Evolutionary conservation across 495 filamentous ascomycete genomes (phyloP).

Genomic region (Trichoderma asperelloides): DNA sequence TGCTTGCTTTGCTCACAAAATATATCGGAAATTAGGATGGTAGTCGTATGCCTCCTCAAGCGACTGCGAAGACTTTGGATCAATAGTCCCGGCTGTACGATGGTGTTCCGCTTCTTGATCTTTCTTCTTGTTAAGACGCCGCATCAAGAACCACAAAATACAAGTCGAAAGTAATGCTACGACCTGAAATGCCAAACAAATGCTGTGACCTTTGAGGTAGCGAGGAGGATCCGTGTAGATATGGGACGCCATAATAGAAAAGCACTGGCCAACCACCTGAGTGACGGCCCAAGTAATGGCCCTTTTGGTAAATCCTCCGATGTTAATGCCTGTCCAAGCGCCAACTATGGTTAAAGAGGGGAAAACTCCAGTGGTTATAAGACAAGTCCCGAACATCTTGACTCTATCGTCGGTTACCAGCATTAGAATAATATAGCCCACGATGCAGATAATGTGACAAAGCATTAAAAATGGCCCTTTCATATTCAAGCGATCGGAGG

Average conservation of each 20-base stretch:
- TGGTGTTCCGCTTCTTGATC: not conserved
- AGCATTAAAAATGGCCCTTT: not conserved
- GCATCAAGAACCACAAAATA: not conserved
- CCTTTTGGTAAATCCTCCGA: not conserved
- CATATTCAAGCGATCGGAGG: not conserved
- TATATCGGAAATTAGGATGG: not conserved
- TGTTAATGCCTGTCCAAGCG: not conserved
- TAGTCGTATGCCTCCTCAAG: not conserved
- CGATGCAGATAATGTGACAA: not conserved
- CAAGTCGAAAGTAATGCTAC: not conserved
- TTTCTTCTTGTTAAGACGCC: not conserved
- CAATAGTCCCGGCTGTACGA: not conserved
- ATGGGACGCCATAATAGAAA: not conserved
- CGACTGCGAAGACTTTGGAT: not conserved
- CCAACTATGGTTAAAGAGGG: not conserved
- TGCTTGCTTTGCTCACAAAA: not conserved
- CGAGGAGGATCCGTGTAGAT: conserved; percentile 5
- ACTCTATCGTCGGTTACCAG: not conserved
- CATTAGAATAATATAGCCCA: not conserved
- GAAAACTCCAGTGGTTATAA: not conserved
- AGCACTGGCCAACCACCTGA: not conserved
- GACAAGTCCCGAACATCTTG: not conserved
- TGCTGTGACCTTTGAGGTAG: not conserved
- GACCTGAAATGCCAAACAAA: not conserved
- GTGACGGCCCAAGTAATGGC: not conserved